Percentiles rank a stretch among this genome's conserved stretches.
These are phyloP conservation scores for Angophora floribunda DNA, from an alignment of 345 rosid genomes.

Conservation along the genomic window DNA sequence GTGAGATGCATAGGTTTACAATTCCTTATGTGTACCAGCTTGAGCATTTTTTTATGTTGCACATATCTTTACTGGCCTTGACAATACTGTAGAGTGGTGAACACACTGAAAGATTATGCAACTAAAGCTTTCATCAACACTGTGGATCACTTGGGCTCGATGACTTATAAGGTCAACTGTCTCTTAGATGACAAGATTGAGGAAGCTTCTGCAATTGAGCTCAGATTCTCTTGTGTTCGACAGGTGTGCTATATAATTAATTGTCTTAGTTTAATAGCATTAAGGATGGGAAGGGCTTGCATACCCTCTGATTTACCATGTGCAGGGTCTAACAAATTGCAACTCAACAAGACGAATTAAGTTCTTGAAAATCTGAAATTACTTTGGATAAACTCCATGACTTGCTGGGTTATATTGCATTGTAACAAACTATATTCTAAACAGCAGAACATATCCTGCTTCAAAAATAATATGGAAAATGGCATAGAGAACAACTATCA, in stretches of 20 bases:
- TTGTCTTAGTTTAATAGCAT: neutral
- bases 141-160: constrained; percentile 86
- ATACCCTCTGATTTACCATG: neutral
- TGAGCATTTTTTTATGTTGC: neutral
- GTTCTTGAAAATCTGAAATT: neutral
- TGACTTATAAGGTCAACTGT: constrained; percentile 52
- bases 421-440: neutral
- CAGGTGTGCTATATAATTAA: constrained; percentile 29
- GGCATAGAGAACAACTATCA: neutral
- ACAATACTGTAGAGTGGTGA: constrained; percentile 36
- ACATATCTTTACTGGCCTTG: neutral
- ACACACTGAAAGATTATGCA: constrained; percentile 62
- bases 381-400: neutral
- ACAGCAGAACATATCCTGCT: neutral
- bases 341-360: neutral
- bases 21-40: neutral
- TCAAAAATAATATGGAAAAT: neutral
- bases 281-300: neutral
- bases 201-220: constrained; percentile 25
- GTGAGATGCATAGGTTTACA: constrained; percentile 14
- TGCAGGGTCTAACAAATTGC: no score
- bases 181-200: constrained; percentile 38
- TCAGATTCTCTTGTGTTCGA: constrained; percentile 44
- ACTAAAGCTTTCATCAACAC: constrained; percentile 63
- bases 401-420: neutral